These are phyloP conservation scores for Globisporangium paroecandrum DNA, from an alignment of 352 stramenopile genomes.

Conservation along the genomic window DNA sequence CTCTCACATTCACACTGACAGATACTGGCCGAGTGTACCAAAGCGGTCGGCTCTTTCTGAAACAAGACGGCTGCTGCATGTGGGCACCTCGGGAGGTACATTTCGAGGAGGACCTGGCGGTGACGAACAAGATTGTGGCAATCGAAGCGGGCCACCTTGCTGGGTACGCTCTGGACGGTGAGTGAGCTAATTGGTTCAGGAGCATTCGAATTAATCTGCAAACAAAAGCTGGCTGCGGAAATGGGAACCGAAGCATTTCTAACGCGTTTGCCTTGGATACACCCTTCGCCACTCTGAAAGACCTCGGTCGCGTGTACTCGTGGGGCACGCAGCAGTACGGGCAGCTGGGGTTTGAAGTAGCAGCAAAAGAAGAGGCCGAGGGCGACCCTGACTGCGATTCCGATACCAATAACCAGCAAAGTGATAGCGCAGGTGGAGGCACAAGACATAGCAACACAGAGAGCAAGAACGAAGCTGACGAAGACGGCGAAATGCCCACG, in stretches of 20 bases:
- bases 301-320: slow-evolving; percentile 40
- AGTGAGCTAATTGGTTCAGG: neutral
- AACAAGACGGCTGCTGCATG: slow-evolving; percentile 57
- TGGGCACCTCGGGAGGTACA: slow-evolving; percentile 39
- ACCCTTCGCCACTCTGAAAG: slow-evolving; percentile 13
- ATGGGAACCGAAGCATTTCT: neutral
- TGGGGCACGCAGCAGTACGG: slow-evolving; percentile 59
- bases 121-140: slow-evolving; percentile 26
- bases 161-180: slow-evolving; percentile 57
- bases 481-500: neutral
- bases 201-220: neutral
- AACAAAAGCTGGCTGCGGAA: neutral
- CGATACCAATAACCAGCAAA: slow-evolving; percentile 4
- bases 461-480: slow-evolving; percentile 1
- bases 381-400: neutral
- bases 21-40: slow-evolving; percentile 42
- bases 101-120: slow-evolving; percentile 6
- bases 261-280: neutral
- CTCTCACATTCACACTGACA: slow-evolving; percentile 1
- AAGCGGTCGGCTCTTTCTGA: slow-evolving; percentile 46
- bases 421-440: slow-evolving; percentile 9
- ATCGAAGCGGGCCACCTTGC: slow-evolving; percentile 51
- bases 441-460: neutral
- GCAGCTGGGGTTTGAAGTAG: slow-evolving; percentile 42
- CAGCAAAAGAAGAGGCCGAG: neutral